Conservation (phyloP, 176 grass and related monocot species). For the Juncus effusus region DNA sequence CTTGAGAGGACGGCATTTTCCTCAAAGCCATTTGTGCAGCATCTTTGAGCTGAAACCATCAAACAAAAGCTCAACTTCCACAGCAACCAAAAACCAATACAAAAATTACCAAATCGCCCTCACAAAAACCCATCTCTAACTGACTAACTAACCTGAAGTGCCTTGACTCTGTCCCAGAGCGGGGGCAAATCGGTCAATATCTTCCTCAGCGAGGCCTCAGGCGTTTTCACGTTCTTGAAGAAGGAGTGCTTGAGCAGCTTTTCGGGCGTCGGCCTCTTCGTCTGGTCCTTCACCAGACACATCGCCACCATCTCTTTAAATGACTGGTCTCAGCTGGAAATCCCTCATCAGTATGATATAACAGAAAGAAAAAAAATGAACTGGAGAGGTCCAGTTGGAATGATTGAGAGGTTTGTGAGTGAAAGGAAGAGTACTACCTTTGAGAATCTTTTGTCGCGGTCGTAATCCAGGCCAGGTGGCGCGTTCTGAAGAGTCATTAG, state of each 20-base stretch:
- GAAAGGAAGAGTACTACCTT: slow-evolving; percentile 83
- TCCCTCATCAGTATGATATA: slow-evolving; percentile 49
- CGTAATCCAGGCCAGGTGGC: slow-evolving; percentile 98
- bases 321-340: slow-evolving; percentile 81
- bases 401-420: slow-evolving; percentile 14
- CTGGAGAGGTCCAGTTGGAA: slow-evolving; percentile 16
- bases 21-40: slow-evolving; percentile 95
- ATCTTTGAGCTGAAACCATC: slow-evolving; percentile 76
- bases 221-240: slow-evolving; percentile 89
- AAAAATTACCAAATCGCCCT: slow-evolving; percentile 13
- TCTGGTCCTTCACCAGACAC: slow-evolving; percentile 99
- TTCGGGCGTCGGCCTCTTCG: slow-evolving; percentile 94
- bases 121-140: slow-evolving; percentile 4
- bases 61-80: slow-evolving; percentile 18
- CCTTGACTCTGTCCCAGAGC: slow-evolving; percentile 91
- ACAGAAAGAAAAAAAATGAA: slow-evolving; percentile 22
- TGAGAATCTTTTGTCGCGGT: slow-evolving; percentile 91
- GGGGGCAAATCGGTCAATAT: slow-evolving; percentile 82
- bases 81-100: slow-evolving; percentile 26
- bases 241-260: slow-evolving; percentile 95
- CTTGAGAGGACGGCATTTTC: slow-evolving; percentile 98
- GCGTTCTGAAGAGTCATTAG: slow-evolving; percentile 99
- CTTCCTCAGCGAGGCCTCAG: slow-evolving; percentile 73
- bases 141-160: slow-evolving; percentile 63
- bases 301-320: slow-evolving; percentile 99